phyloP scores from a whole-genome alignment of 2,329 filamentous ascomycete species.

The Chrysoporthe cubensis region DNA sequence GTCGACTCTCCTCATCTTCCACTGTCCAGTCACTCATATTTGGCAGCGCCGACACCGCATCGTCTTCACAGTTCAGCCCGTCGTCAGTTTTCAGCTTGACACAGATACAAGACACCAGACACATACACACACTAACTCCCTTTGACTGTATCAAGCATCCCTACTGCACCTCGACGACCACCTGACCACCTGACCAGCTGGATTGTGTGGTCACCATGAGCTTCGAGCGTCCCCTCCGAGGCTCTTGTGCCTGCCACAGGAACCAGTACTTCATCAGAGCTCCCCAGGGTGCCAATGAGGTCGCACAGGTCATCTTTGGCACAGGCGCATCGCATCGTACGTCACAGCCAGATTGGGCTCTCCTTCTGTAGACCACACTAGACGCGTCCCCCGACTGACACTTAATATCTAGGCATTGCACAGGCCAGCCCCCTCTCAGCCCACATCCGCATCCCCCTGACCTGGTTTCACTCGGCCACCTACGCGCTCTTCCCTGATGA shows the following conservation, averaged over 20 bases:
- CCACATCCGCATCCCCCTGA: slow-evolving; percentile 80
- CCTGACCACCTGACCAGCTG: background rate
- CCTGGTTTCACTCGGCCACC: slow-evolving; percentile 79
- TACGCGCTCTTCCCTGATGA: slow-evolving; percentile 80
- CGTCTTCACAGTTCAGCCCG: no score
- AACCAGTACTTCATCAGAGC: slow-evolving; percentile 79
- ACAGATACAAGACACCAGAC: no score
- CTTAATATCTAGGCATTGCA: slow-evolving; percentile 54
- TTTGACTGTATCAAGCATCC: no score
- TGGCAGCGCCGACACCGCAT: background rate
- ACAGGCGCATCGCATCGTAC: slow-evolving; percentile 72
- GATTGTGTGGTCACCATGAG: slow-evolving; percentile 43
- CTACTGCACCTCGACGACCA: no score
- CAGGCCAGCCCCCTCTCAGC: slow-evolving; percentile 76
- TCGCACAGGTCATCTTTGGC: slow-evolving; percentile 76
- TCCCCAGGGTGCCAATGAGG: slow-evolving; percentile 59
- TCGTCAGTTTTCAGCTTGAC: no score
- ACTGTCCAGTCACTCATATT: background rate
- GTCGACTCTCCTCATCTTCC: background rate
- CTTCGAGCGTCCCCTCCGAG: slow-evolving; percentile 62
- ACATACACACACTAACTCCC: no score
- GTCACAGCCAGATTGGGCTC: slow-evolving; percentile 41
- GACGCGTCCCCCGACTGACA: slow-evolving; percentile 28
- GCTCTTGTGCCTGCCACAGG: slow-evolving; percentile 83
- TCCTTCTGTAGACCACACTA: background rate